These are phyloP conservation scores for Metrosideros polymorpha DNA, from an alignment of 441 rosid genomes.

Conservation along the genomic window DNA sequence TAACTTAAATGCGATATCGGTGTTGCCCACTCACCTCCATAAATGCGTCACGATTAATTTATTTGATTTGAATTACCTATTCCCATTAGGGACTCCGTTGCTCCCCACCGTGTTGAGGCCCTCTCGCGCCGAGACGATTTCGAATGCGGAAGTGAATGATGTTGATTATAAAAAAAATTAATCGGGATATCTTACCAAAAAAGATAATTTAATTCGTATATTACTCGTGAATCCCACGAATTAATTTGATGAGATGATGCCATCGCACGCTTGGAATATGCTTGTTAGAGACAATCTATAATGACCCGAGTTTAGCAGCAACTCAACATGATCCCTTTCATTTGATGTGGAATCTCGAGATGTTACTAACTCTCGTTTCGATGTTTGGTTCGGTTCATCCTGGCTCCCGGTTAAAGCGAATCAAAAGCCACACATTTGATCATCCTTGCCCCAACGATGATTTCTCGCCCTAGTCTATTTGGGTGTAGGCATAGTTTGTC, in stretches of 20 bases:
- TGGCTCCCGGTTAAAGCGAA: too few relatives aligned
- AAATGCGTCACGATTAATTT: background rate
- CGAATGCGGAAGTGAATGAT: background rate
- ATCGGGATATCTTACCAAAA: background rate
- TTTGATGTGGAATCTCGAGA: too few relatives aligned
- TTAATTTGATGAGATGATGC: background rate
- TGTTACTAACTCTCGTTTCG: too few relatives aligned
- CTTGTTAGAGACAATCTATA: fast-evolving
- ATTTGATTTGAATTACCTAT: background rate
- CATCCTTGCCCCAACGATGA: background rate
- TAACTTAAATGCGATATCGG: background rate
- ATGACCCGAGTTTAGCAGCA: too few relatives aligned
- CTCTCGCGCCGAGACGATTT: background rate
- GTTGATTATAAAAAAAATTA: background rate
- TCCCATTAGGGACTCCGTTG: background rate
- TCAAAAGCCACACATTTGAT: background rate
- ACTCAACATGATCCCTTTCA: too few relatives aligned
- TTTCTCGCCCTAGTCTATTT: background rate
- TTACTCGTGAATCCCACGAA: background rate
- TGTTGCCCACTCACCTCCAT: background rate
- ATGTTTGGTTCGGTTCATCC: too few relatives aligned
- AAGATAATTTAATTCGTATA: background rate
- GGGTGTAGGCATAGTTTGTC: too few relatives aligned
- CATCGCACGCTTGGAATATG: background rate
- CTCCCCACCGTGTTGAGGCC: background rate